phyloP scores from a whole-genome alignment of 345 rosid species.

The Pseudoturritis turrita region DNA sequence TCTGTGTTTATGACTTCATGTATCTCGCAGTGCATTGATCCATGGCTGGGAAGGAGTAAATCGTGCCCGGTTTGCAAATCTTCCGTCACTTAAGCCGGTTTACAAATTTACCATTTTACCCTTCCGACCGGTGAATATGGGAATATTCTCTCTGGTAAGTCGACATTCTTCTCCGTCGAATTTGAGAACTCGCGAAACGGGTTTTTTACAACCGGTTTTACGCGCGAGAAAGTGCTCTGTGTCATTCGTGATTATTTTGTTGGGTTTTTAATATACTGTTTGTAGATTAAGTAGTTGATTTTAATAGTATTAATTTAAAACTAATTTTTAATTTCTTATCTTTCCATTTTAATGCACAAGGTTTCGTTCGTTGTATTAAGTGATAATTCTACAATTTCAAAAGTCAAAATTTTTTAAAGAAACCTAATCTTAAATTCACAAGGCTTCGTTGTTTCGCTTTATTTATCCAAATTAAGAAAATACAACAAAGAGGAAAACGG shows the following conservation, averaged over 20 bases:
- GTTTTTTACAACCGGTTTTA: not conserved
- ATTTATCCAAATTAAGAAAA: not conserved
- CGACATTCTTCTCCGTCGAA: not conserved
- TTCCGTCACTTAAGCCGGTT: constrained; percentile 45
- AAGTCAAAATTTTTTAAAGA: not conserved
- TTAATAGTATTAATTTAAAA: not conserved
- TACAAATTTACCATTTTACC: not conserved
- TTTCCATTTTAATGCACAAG: not conserved
- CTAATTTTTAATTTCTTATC: too few species aligned
- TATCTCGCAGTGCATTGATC: constrained; percentile 83
- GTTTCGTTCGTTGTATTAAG: not conserved
- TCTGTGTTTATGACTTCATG: not conserved
- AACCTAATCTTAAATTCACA: not conserved
- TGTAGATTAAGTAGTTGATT: constrained; percentile 2
- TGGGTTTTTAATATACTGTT: not conserved
- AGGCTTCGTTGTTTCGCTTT: not conserved
- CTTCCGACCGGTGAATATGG: not conserved
- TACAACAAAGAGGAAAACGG: not conserved
- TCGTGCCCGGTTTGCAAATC: constrained; percentile 93
- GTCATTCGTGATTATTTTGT: not conserved
- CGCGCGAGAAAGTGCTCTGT: not conserved
- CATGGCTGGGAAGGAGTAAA: constrained; percentile 74
- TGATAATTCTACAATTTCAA: not conserved
- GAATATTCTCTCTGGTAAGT: not conserved
- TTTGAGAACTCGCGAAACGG: not conserved